Evolutionary conservation across 805 yeast species (phyloP), one percentile per base, ranked within the genome.

Genomic region (Trichomonascus vanleenenianus): DNA sequence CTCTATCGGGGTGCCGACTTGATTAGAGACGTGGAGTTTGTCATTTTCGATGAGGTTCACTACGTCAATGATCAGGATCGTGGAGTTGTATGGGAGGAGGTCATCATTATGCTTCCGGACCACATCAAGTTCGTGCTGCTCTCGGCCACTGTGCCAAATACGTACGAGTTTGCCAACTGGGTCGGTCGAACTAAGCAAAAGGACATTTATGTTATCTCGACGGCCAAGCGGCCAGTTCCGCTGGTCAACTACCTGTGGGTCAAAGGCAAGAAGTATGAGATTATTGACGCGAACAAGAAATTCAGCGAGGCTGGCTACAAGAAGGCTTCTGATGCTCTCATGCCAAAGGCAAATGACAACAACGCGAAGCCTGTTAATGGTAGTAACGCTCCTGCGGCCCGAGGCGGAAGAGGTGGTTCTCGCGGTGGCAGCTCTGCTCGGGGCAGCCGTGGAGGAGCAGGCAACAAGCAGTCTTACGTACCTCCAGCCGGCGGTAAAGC

Each of bases 71-170:
- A 93, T 67, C 82, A 86, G 47, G 96, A 87, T 57, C 79, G 98
- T 64, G 98, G 98, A 59, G 98, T 93, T 11, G 98, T 93, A 2
- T 93, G 98, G 98, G 98, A 93, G 68, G 98, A 93, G 66, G 97
- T 93, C 18, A 93, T 93, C 50, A 93, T 93, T 55, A 87, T 93
- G 95, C 70, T 93, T 30, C 98, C 98, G 0, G 96, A 89, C 52
- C 97, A 93, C 60, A 93, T 93, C 48, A 91, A 91, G 59, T 84
- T 85, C 56, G 87, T 93, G 51, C 69, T 93, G 35, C 71, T 93
- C 34, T 86, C 96, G 10, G 99, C 99, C 3, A 93, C 99, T 0
- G 97, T 93, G 6, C 98, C 99, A n/a, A 93, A 93, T 61, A 91
- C 98, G 0, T 84, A 76, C 61, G 99, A 93, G 60, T 93, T 93